A percentile compares a stretch with the other conserved stretches of the same genome.
These are phyloP conservation scores for Quercus dentata DNA, from an alignment of 306 rosid genomes.

Conservation along the genomic window DNA sequence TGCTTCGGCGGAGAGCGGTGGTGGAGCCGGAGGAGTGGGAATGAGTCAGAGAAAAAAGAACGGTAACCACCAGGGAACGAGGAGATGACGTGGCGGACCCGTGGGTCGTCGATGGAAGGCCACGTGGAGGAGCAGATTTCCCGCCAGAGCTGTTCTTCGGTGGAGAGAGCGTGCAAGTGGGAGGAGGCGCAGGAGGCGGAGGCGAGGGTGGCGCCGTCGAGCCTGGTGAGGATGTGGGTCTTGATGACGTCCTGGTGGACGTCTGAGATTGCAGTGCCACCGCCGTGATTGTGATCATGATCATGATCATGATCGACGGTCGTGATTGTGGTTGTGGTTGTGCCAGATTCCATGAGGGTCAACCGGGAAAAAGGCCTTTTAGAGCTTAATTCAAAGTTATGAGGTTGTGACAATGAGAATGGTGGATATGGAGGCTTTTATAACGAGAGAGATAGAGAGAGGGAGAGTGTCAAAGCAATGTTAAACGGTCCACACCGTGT, in stretches of 20 bases:
- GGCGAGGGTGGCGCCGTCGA: constrained; percentile 68
- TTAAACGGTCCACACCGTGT: too few relatives aligned
- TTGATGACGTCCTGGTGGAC: constrained; percentile 59
- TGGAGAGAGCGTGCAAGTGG: constrained; percentile 48
- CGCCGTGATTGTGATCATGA: neutral
- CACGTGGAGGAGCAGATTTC: constrained; percentile 48
- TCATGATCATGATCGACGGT: neutral
- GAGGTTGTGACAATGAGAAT: too few relatives aligned
- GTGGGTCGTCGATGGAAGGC: constrained; percentile 58
- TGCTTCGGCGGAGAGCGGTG: neutral
- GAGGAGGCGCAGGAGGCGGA: constrained; percentile 50
- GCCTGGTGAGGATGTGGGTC: constrained; percentile 66
- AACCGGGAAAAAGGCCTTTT: too few relatives aligned
- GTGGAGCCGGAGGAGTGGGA: constrained; percentile 37
- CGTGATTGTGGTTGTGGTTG: neutral
- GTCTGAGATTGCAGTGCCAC: constrained; percentile 30
- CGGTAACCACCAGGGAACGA: constrained; percentile 57
- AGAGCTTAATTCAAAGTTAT: too few relatives aligned
- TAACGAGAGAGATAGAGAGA: too few relatives aligned
- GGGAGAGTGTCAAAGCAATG: too few relatives aligned
- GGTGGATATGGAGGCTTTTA: too few relatives aligned
- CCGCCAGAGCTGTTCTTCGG: constrained; percentile 60
- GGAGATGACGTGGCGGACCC: constrained; percentile 28
- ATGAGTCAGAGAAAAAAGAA: constrained; percentile 68
- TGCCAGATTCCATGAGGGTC: constrained; percentile 12